Evolutionary conservation across 2,329 filamentous ascomycete species (phyloP), one percentile per base, ranked within the genome.

Genomic region (Trichoderma atroviride): DNA sequence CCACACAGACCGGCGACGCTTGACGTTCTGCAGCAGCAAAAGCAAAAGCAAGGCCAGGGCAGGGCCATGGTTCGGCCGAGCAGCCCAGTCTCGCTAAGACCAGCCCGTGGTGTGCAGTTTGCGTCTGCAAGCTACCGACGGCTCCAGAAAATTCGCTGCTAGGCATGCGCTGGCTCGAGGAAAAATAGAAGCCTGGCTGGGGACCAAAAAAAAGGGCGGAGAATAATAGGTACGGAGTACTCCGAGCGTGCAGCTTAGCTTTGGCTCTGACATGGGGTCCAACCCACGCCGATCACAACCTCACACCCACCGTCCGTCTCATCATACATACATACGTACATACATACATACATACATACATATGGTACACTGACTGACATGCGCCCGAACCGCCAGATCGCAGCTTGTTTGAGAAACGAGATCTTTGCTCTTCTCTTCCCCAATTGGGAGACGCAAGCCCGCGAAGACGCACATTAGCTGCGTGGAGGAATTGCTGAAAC

Each of bases 251-350:
- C 40, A 43, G 16, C 47, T 22, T n/a, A 43, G 16, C 47, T 22
- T n/a, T 43, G 40, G 63, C 31, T 29, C 29, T 57, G 63, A 27
- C 63, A 70, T 70, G 69, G 62, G 62, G 40, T 37, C 47, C 31
- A 64, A 50, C 31, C 40, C 43, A 24, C 56, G 69, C 68, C 68
- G 62, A 70, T 70, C 68, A 60, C 62, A 60, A 64, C 62, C 62
- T 60, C 43, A 64, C 43, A 64, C 24, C 61, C 60, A 50, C 50
- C 56, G 19, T 40, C 60, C 69, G 50, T 56, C 56, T 16, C 35
- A 50, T 31, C 19, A 57, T 31, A 63, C 24, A 57, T 33, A 22
- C 33, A 33, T 33, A 33, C 31, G 10, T 33, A 33, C 31, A 31
- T 31, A 31, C 19, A 57, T 31, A 63, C 24, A 57, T 33, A 22